Evolutionary conservation across 352 stramenopile genomes (phyloP).

Genomic region (Phytopythium sindhum): DNA sequence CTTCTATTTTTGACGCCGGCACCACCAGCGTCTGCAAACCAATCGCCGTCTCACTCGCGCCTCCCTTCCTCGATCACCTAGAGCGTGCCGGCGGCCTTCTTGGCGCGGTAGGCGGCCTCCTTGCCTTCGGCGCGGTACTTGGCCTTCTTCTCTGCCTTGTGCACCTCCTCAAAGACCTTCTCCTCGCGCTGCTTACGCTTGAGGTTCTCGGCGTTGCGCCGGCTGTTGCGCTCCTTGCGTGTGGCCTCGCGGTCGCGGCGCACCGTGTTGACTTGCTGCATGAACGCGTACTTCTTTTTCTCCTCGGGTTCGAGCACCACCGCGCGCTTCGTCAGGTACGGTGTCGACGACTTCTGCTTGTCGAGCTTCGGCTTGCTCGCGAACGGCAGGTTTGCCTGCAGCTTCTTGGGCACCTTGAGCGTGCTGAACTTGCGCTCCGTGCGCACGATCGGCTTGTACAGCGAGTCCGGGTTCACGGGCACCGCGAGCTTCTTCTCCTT

Average conservation of each 20-base stretch:
- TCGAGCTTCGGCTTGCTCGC: conserved; percentile 96
- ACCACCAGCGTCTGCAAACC: no score
- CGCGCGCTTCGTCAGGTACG: conserved; percentile 86
- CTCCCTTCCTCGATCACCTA: background rate
- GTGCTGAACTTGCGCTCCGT: conserved; percentile 90
- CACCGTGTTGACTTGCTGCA: conserved; percentile 97
- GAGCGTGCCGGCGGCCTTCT: conserved; percentile 34
- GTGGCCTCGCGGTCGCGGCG: conserved; percentile 95
- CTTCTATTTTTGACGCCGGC: conserved; percentile 2
- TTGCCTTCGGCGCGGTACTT: conserved; percentile 85
- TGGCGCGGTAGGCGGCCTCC: conserved; percentile 49
- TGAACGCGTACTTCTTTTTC: conserved; percentile 96
- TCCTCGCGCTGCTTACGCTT: conserved; percentile 94
- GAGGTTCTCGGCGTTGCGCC: conserved; percentile 78
- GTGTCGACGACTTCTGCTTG: conserved; percentile 83
- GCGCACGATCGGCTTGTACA: conserved; percentile 99
- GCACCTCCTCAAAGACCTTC: conserved; percentile 82
- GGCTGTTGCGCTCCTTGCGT: conserved; percentile 89
- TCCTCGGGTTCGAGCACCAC: conserved; percentile 96
- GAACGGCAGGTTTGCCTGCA: conserved; percentile 97
- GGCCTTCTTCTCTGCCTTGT: conserved; percentile 84
- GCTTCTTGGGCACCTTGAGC: conserved; percentile 95
- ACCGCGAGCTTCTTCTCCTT: conserved; percentile 93
- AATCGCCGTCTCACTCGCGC: background rate
- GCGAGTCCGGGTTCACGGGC: conserved; percentile 96